Base-by-base conservation (phyloP, 768 basidiomycete species). In the Calvatia gigantea region DNA sequence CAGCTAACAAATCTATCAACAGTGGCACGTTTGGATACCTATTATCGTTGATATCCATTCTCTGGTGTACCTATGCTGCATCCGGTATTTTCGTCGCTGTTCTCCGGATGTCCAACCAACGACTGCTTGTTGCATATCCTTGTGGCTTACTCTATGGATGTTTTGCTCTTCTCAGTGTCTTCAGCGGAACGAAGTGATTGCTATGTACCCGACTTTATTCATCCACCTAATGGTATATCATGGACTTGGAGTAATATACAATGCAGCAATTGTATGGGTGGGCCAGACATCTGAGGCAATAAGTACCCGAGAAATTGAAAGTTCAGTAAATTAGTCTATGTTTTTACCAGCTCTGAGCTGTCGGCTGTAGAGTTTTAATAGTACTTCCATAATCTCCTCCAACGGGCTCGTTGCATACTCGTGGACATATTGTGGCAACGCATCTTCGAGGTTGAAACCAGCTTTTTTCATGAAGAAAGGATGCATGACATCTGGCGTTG, bases 11-110 rank as follows among this genome's bases (percentile, higher is more conserved):
- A 60, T 6, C 32, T 1, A n/a, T n/a, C n/a, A n/a, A n/a, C 65
- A 96, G 94, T 64, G 91, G 86, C 41, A 74, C 85, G 53, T 73
- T 96, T 56, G 96, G 96, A 38, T 97, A 96, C 71, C 62, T 94
- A 32, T 73, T 98, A 2, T 88, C 92, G 2, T 69, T 83, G 12
- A 60, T 96, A 33, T 91, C 89, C 2, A 92, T 99, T 60, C 69
- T 91, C 42, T 99, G 97, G 97, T 98, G 94, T 74, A 97, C 97
- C 32, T 94, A 96, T 65, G 84, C 95, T 5, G 96, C 97, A 9
- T 95, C 92, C 1, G 88, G 87, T 12, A 98, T 99, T 54, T 98
- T 99, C 63, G 93, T 96, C 7, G 89, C 92, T 2, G 94, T 98
- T 35, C 77, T 99, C 48, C 84, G 91, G 60, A 95, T 99, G 91